Percentiles rank a stretch among this genome's conserved stretches.
phyloP scores from a whole-genome alignment of 129 eudicot species.

The Gnaphalium uliginosum region DNA sequence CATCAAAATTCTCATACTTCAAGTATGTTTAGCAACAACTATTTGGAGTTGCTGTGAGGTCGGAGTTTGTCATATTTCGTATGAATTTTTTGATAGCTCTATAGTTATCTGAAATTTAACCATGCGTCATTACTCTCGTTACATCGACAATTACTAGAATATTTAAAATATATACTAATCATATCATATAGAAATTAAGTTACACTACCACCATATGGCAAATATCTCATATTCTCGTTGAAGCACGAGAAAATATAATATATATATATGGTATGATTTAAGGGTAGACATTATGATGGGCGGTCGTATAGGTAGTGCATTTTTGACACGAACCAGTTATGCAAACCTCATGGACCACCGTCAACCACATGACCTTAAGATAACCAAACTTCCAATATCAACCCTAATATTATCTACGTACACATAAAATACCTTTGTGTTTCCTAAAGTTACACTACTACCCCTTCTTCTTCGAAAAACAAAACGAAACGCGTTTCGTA shows the following conservation, averaged over 20 bases:
- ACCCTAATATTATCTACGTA: not conserved
- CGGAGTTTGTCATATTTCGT: too few species aligned
- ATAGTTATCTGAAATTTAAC: too few species aligned
- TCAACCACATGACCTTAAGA: constrained; percentile 24
- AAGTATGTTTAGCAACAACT: too few species aligned
- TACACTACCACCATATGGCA: not conserved
- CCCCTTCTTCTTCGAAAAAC: not conserved
- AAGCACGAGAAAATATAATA: not conserved
- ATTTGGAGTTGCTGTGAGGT: too few species aligned
- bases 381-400: not conserved
- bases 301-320: constrained; percentile 27
- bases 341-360: constrained; percentile 29
- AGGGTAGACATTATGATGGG: constrained; percentile 34
- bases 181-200: not conserved
- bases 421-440: too few species aligned
- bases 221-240: not conserved
- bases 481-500: not conserved
- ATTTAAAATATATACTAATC: too few species aligned
- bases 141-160: too few species aligned
- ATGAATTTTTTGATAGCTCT: too few species aligned
- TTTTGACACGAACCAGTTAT: constrained; percentile 23
- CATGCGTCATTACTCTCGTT: too few species aligned
- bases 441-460: not conserved
- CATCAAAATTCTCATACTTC: too few species aligned
- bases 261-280: not conserved